Evolutionary conservation across 2,329 filamentous ascomycete genomes (phyloP), one percentile per base, ranked within the genome.

Genomic region (Metarhizium anisopliae): DNA sequence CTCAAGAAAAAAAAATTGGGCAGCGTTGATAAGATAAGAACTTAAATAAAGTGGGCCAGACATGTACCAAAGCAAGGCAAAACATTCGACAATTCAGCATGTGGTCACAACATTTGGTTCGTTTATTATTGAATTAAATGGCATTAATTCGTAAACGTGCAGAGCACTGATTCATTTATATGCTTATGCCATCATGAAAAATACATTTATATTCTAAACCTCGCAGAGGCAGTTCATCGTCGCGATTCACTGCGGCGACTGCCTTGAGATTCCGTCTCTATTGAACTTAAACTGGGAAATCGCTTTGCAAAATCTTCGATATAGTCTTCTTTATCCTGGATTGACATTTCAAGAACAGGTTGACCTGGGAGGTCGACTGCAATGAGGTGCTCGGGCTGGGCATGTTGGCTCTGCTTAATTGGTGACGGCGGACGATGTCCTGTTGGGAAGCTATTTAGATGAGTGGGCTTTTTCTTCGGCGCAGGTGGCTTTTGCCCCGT

Each of bases 231-330:
- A 50, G 55, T 53, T 59, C 61, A 63, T 58, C 59, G 57, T 25
- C 60, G 55, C 40, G 59, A 59, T 71, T 64, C 78, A 25, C 58
- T 56, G 13, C 61, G 64, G n/a, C 61, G 60, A 40, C 58, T 60
- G 49, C 73, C 67, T 54, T 81, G 87, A 58, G 85, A 82, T 72
- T 94, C 89, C n/a, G 93, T 89, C 74, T 96, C 92, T 62, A 96
- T 82, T 10, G 90, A 82, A 55, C 85, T 86, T 57, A 97, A 74
- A 67, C 88, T 95, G 1, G 93, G 93, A 70, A 91, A 96, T 57
- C 90, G 79, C 71, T 91, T 91, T 58, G 85, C 86, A 68, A 97
- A 96, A 66, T 89, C 71, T 57, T 73, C 70, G 49, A 86, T 69
- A 64, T 86, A 86, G 62, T 91, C 88, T 50, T 84, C 83, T 66